A percentile compares a stretch with the other conserved stretches of the same genome.
These are phyloP conservation scores for Globisporangium irregulare DNA, from an alignment of 352 stramenopile species.

Conservation along the genomic window DNA sequence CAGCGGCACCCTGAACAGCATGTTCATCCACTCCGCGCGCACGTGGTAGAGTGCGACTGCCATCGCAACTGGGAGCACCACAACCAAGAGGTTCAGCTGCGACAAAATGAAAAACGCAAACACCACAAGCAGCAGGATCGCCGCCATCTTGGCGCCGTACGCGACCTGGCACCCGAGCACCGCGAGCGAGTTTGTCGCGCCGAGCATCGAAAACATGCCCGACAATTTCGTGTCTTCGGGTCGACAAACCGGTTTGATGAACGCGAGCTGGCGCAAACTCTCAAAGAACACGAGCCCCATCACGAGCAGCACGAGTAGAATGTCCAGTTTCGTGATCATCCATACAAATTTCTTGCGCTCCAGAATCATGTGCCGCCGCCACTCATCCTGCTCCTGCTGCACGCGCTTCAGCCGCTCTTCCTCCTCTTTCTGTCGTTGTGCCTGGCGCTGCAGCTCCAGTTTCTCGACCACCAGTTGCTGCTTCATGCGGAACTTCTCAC, in stretches of 20 bases:
- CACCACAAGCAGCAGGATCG: conserved; percentile 38
- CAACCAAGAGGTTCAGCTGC: conserved; percentile 61
- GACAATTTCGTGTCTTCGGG: conserved; percentile 42
- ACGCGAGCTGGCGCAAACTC: conserved; percentile 52
- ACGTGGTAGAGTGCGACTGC: conserved; percentile 57
- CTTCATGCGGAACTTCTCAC: conserved; percentile 65
- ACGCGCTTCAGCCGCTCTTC: conserved; percentile 33
- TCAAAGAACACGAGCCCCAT: conserved; percentile 80
- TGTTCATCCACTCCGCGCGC: conserved; percentile 77
- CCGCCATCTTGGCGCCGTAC: conserved; percentile 67
- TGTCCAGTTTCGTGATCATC: conserved; percentile 63
- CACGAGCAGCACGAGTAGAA: conserved; percentile 70
- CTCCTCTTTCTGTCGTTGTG: conserved; percentile 48
- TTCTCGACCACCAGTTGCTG: conserved; percentile 65
- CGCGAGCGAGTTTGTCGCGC: conserved; percentile 48
- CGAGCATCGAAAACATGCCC: conserved; percentile 58
- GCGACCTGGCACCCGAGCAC: conserved; percentile 63
- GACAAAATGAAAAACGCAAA: conserved; percentile 54
- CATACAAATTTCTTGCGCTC: conserved; percentile 51
- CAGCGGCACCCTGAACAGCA: conserved; percentile 67
- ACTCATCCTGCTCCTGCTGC: conserved; percentile 26
- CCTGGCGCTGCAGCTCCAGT: conserved; percentile 49
- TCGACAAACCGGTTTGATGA: conserved; percentile 59
- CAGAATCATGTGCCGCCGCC: conserved; percentile 31
- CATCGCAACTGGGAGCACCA: conserved; percentile 45